Conservation (phyloP, 2,329 filamentous ascomycete species). For the Beauveria sp. region DNA sequence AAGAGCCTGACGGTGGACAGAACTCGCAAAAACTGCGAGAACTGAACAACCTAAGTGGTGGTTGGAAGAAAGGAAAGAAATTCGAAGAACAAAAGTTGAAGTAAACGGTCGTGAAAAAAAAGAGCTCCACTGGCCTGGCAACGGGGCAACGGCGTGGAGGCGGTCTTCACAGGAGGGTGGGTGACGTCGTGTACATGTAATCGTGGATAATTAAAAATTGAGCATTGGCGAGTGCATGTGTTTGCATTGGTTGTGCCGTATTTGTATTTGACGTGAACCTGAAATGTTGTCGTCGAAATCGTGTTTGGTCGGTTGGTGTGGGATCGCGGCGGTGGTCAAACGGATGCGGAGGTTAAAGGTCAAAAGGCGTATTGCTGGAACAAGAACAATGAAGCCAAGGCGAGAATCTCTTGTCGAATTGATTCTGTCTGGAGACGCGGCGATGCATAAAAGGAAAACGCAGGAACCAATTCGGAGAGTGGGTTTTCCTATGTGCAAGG, state of each 20-base stretch:
- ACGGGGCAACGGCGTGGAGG: constrained; percentile 16
- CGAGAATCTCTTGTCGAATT: not conserved
- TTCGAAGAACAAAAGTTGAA: not conserved
- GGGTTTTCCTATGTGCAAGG: not conserved
- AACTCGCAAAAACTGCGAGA: constrained; percentile 6
- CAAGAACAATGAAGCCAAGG: not conserved
- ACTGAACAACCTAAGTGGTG: constrained; percentile 14
- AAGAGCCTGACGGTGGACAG: constrained; percentile 3
- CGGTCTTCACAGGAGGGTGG: constrained; percentile 17
- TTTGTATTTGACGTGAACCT: not conserved
- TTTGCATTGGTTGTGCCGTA: not conserved
- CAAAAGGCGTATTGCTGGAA: not conserved
- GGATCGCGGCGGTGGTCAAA: not conserved
- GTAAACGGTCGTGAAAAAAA: constrained; percentile 13
- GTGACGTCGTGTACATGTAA: constrained; percentile 11
- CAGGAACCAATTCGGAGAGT: constrained; percentile 1
- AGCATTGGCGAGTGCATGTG: not conserved
- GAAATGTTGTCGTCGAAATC: not conserved
- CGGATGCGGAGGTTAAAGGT: not conserved
- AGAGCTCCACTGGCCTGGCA: constrained; percentile 11
- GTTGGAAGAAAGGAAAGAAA: constrained; percentile 2
- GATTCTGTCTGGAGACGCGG: not conserved
- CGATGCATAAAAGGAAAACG: not conserved
- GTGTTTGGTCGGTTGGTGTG: not conserved
- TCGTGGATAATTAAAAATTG: not conserved